Evolutionary conservation across 306 rosid species (phyloP).

Genomic region (Betula pendula): DNA sequence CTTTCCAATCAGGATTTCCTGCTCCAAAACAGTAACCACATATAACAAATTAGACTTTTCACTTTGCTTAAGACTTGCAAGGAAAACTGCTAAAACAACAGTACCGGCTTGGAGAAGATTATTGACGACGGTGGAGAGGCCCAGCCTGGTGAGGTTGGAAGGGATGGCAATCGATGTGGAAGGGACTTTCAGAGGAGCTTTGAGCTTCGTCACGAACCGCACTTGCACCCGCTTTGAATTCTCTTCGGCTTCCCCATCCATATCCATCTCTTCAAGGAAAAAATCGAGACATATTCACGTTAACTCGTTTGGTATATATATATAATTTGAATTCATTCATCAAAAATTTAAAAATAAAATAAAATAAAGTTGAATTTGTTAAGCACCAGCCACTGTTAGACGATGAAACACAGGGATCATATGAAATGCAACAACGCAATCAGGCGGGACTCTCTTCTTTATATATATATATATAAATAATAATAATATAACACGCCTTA

Average conservation of each 20-base stretch:
- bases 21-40: slow-evolving; percentile 12
- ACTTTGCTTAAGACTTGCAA: not conserved
- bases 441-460: too few relatives aligned
- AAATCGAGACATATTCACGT: too few relatives aligned
- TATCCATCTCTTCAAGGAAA: slow-evolving; percentile 41
- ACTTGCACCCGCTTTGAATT: slow-evolving; percentile 57
- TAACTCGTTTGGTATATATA: too few relatives aligned
- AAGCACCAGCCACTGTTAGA: too few relatives aligned
- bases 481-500: too few relatives aligned
- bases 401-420: too few relatives aligned
- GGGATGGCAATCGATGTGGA: slow-evolving; percentile 63
- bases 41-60: not conserved
- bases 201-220: slow-evolving; percentile 74
- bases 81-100: not conserved
- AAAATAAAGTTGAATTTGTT: too few relatives aligned
- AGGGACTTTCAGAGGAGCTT: slow-evolving; percentile 51
- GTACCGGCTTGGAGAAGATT: slow-evolving; percentile 61
- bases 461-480: too few relatives aligned
- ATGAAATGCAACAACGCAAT: too few relatives aligned
- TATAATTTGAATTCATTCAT: too few relatives aligned
- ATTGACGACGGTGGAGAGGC: slow-evolving; percentile 81
- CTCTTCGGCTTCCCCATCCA: slow-evolving; percentile 45
- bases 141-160: slow-evolving; percentile 61
- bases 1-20: slow-evolving; percentile 57
- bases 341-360: too few relatives aligned